A percentile compares a stretch with the other conserved stretches of the same genome.
These are phyloP conservation scores for Myriangium duriaei DNA, from an alignment of 2,329 filamentous ascomycete genomes.

Conservation along the genomic window DNA sequence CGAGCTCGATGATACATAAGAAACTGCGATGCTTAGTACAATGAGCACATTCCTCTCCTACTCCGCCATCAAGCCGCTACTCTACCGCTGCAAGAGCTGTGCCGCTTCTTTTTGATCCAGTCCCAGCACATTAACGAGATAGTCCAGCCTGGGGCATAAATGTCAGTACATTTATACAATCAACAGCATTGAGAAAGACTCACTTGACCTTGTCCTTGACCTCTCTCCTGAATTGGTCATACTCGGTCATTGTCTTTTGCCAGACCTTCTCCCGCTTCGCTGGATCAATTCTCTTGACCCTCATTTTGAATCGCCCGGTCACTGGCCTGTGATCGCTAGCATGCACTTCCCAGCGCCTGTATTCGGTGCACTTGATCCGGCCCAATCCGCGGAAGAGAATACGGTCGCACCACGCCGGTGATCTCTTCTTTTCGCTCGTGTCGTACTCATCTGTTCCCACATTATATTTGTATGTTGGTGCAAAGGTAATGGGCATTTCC, in stretches of 20 bases:
- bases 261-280: conserved; percentile 53
- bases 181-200: conserved; percentile 27
- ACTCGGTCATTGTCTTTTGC: conserved; percentile 62
- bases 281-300: conserved; percentile 68
- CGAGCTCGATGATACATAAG: no score
- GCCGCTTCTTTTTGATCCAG: conserved; percentile 41
- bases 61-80: no score
- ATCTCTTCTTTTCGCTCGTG: conserved; percentile 74
- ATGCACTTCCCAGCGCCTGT: conserved; percentile 75
- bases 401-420: conserved; percentile 93
- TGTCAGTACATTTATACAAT: background rate
- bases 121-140: conserved; percentile 51
- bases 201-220: conserved; percentile 67
- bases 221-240: conserved; percentile 57
- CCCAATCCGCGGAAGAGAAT: conserved; percentile 74
- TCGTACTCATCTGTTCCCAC: conserved; percentile 92
- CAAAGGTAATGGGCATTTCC: conserved; percentile 83
- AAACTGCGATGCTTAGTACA: no score
- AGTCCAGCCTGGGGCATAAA: conserved; percentile 42
- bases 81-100: conserved; percentile 13
- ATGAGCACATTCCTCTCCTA: no score
- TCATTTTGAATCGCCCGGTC: conserved; percentile 68
- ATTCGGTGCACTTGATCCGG: conserved; percentile 76
- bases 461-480: conserved; percentile 97
- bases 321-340: conserved; percentile 91